These are phyloP conservation scores for Neospora caninum DNA, from an alignment of 169 alveolate species.

Conservation along the genomic window DNA sequence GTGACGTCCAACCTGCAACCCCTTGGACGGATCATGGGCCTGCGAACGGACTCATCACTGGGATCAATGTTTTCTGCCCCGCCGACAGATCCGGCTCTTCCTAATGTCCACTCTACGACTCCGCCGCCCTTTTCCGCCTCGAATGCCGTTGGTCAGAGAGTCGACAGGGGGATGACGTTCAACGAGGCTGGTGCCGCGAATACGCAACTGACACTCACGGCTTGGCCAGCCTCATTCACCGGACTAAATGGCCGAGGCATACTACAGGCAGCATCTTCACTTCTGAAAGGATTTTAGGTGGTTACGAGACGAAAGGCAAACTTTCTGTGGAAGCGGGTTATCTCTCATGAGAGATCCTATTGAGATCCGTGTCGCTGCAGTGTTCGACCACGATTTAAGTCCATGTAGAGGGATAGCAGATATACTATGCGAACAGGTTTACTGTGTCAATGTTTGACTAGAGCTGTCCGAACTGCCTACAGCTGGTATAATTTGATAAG, in stretches of 20 bases:
- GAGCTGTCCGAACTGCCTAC: too few relatives aligned
- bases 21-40: neutral
- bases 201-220: neutral
- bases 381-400: too few relatives aligned
- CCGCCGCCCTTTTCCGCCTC: neutral
- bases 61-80: neutral
- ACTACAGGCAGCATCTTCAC: neutral
- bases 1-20: neutral
- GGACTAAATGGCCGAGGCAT: neutral
- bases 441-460: too few relatives aligned
- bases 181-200: neutral
- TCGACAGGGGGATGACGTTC: too few relatives aligned
- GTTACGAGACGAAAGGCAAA: too few relatives aligned
- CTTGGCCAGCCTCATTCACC: neutral
- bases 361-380: neutral
- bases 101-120: neutral
- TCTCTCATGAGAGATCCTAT: neutral
- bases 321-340: neutral
- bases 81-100: neutral
- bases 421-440: too few relatives aligned
- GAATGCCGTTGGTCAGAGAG: neutral
- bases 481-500: too few relatives aligned
- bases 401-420: too few relatives aligned
- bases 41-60: neutral
- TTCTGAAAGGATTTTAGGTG: neutral